Evolutionary conservation across 2,329 filamentous ascomycete genomes (phyloP).

Genomic region (Penicillium expansum): DNA sequence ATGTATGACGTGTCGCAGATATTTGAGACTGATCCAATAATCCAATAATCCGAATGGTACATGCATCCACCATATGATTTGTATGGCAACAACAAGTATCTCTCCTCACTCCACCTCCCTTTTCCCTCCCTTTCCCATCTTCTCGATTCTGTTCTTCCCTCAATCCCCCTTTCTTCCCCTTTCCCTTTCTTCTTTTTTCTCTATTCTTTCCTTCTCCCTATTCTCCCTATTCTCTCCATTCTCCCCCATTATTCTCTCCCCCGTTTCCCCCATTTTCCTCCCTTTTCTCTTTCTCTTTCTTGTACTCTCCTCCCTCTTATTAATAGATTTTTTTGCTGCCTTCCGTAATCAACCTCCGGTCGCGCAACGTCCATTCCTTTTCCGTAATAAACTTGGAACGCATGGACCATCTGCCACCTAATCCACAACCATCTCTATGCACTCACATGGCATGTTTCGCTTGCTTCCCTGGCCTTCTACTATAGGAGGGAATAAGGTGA

Average conservation of each 20-base stretch:
- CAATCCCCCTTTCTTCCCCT: constrained; percentile 2
- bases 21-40: constrained; percentile 10
- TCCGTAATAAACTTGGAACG: constrained; percentile 10
- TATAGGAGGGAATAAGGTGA: constrained; percentile 47
- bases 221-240: constrained; percentile 8
- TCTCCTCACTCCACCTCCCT: constrained; percentile 5
- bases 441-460: constrained; percentile 51
- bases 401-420: constrained; percentile 18
- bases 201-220: constrained; percentile 12
- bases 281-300: constrained; percentile 7
- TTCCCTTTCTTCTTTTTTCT: constrained; percentile 1
- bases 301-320: constrained; percentile 11
- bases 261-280: constrained; percentile 3
- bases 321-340: constrained; percentile 12
- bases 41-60: neutral
- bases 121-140: neutral
- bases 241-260: too few species aligned
- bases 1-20: constrained; percentile 8
- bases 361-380: constrained; percentile 26
- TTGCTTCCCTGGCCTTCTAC: constrained; percentile 47
- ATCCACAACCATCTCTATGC: constrained; percentile 15
- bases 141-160: neutral
- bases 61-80: neutral
- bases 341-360: constrained; percentile 22
- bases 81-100: constrained; percentile 8